Conservation (phyloP, 371 early-diverging fungal genomes). For the Syncephalastrum contaminatum region DNA sequence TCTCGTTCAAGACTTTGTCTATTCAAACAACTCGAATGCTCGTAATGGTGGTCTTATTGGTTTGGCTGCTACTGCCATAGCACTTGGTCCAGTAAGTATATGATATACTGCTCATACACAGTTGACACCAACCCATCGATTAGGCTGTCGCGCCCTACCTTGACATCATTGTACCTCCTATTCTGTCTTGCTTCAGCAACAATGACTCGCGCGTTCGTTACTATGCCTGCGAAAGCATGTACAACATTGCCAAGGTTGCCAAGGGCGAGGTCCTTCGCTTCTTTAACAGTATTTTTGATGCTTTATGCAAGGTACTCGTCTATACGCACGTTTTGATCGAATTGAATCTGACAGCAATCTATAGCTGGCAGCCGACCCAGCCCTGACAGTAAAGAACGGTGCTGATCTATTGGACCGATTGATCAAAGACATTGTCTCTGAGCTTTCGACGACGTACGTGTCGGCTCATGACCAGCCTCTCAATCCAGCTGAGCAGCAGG, state of each 20-base stretch:
- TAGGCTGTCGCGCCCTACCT: conserved; percentile 68
- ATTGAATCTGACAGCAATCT: conserved; percentile 1
- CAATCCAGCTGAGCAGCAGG: conserved; percentile 26
- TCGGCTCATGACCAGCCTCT: conserved; percentile 29
- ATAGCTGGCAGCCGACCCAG: conserved; percentile 80
- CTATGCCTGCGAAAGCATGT: conserved; percentile 94
- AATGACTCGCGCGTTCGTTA: conserved; percentile 90
- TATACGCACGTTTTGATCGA: not conserved
- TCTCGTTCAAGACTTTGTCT: conserved; percentile 80
- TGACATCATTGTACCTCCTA: conserved; percentile 84
- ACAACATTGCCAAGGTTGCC: conserved; percentile 94
- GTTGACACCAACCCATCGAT: not conserved
- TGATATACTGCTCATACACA: not conserved
- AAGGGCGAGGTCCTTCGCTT: conserved; percentile 76
- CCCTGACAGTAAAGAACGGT: conserved; percentile 82
- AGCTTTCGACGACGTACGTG: conserved; percentile 74
- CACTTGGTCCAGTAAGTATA: conserved; percentile 69
- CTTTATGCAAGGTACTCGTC: conserved; percentile 73
- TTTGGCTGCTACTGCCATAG: conserved; percentile 84
- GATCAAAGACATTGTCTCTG: conserved; percentile 91
- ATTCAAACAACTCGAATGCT: conserved; percentile 74
- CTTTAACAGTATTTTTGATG: conserved; percentile 94
- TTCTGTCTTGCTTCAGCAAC: conserved; percentile 82
- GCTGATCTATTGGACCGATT: conserved; percentile 86
- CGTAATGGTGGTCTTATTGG: conserved; percentile 93